A percentile compares a stretch with the other conserved stretches of the same genome.
phyloP scores from a whole-genome alignment of 768 basidiomycete genomes.

The Sistotremastrum niveocremeum region DNA sequence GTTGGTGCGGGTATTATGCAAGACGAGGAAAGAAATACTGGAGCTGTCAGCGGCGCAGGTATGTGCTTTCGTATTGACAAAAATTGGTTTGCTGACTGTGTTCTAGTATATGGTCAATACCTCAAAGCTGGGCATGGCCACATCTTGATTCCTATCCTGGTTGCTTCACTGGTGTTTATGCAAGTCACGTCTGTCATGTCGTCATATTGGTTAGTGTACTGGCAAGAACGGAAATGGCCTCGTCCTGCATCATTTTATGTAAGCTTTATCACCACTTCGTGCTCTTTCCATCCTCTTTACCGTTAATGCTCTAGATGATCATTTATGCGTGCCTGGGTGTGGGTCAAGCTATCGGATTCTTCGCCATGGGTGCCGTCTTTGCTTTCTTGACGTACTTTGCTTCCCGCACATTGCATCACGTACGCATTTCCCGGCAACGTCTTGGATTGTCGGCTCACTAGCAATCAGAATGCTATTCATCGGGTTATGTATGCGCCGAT shows the following conservation, averaged over 20 bases:
- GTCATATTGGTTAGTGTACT: conserved; percentile 79
- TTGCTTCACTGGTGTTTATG: conserved; percentile 45
- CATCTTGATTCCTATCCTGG: conserved; percentile 50
- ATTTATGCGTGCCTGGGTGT: conserved; percentile 66
- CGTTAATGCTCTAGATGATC: conserved; percentile 44
- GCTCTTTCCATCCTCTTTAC: background rate
- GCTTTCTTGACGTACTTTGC: conserved; percentile 67
- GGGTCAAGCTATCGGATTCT: conserved; percentile 51
- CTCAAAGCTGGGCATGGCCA: conserved; percentile 54
- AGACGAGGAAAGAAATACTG: conserved; percentile 68
- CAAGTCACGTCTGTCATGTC: conserved; percentile 63
- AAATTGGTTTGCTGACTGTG: conserved; percentile 6
- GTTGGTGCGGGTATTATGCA: conserved; percentile 58
- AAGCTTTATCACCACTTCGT: conserved; percentile 12
- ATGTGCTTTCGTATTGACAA: background rate
- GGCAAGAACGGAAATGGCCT: conserved; percentile 62
- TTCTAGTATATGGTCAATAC: conserved; percentile 33
- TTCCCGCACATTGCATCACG: conserved; percentile 53
- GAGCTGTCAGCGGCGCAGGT: conserved; percentile 36
- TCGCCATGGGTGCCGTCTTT: conserved; percentile 51
- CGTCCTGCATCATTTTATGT: conserved; percentile 60
- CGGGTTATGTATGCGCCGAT: conserved; percentile 77
- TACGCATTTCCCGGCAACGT: conserved; percentile 12
- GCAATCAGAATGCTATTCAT: conserved; percentile 39
- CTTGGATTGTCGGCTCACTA: background rate